Evolutionary conservation across 768 basidiomycete genomes (phyloP), one percentile per base, ranked within the genome.

Genomic region (Ephemerocybe angulata): DNA sequence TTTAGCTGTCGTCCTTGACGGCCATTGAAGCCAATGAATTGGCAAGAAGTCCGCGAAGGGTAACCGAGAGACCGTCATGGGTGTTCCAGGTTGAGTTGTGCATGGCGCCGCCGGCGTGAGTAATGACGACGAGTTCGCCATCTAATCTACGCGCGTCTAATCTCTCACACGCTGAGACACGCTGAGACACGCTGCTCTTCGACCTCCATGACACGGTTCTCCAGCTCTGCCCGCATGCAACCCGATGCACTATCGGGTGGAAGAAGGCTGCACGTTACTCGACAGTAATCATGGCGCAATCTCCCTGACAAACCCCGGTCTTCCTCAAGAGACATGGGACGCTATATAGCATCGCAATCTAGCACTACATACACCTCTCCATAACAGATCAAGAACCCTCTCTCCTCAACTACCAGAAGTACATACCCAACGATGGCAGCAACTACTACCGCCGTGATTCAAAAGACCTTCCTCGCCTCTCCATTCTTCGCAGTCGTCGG

Each of bases 401-500:
- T 40, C 30, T 25, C 50, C 22, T 52, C 17, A 50, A 13, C 47
- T 30, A 38, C 31, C 38, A 12, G n/a, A n/a, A n/a, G n/a, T n/a
- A n/a, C n/a, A n/a, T n/a, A n/a, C n/a, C 28, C 28, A 50, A 22
- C 46, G 6, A 51, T 51, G 48, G 31, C 48, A 30, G 58, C 62
- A 29, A 63, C 59, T 31, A 61, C 63, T 50, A 59, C 70, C 21
- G 62, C 64, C 54, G 64, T 71, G 58, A 62, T 73, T 40, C 76
- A 84, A 55, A 79, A 80, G 54, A 72, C 77, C 60, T 93, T 93
- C 70, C 66, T 93, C 38, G 73, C 79, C 7, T 79, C 83, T 12
- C 75, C 85, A 5, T 65, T 73, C 57, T 94, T 79, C 53, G 92
- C 90, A 29, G 90, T 93, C 25, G 82, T 90, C 13, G 91, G 92